A percentile compares a stretch with the other conserved stretches of the same genome.
phyloP scores from a whole-genome alignment of 2,329 filamentous ascomycete species.

The Zasmidium cellare region DNA sequence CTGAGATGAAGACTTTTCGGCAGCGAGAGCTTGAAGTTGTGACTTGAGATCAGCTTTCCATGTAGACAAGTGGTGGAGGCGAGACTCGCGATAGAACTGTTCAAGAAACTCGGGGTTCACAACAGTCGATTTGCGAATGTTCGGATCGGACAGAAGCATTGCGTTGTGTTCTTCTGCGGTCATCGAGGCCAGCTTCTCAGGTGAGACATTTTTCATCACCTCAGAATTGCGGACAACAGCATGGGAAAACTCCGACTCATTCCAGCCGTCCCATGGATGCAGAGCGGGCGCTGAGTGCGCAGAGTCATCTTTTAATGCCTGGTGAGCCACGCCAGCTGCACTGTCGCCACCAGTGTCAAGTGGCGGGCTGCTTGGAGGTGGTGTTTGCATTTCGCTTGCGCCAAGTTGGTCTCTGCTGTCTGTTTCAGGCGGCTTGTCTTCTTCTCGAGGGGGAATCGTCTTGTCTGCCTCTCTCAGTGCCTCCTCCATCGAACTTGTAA shows the following conservation, averaged over 20 bases:
- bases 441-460: not conserved
- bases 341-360: not conserved
- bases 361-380: constrained; percentile 20
- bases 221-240: constrained; percentile 33
- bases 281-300: constrained; percentile 12
- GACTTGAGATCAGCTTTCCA: constrained; percentile 97
- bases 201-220: constrained; percentile 27
- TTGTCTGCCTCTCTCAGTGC: constrained; percentile 26
- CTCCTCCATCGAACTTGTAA: constrained; percentile 37
- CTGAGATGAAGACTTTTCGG: constrained; percentile 62
- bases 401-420: not conserved
- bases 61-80: constrained; percentile 88
- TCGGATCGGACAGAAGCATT: constrained; percentile 77
- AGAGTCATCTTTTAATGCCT: too few species aligned
- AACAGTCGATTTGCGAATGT: constrained; percentile 82
- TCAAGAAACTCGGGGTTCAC: constrained; percentile 91
- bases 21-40: constrained; percentile 76
- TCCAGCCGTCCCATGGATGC: constrained; percentile 30
- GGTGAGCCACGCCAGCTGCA: too few species aligned
- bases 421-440: not conserved
- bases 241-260: constrained; percentile 36
- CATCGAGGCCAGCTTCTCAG: constrained; percentile 49
- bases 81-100: constrained; percentile 92
- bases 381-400: constrained; percentile 13
- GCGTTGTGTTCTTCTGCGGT: constrained; percentile 95